These are phyloP conservation scores for Nemania serpens DNA, from an alignment of 2,329 filamentous ascomycete genomes.

Conservation along the genomic window DNA sequence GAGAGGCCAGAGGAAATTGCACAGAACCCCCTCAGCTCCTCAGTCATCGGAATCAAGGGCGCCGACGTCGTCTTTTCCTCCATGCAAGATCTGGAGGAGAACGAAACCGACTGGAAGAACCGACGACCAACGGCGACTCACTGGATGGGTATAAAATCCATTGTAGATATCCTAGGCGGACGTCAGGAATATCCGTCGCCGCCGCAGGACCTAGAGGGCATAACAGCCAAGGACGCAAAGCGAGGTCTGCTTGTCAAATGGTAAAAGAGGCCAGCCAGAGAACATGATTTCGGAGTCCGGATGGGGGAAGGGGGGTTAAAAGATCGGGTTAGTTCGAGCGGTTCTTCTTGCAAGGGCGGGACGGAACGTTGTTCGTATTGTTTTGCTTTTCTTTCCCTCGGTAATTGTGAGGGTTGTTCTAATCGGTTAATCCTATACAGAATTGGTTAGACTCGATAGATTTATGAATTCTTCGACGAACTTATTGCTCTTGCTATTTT, in stretches of 20 bases:
- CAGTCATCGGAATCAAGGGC: conserved; percentile 91
- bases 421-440: conserved; percentile 7
- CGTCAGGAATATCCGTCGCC: conserved; percentile 60
- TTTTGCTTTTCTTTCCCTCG: not conserved
- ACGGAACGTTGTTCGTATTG: not conserved
- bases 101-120: conserved; percentile 92
- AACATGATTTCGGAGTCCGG: conserved; percentile 19
- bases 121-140: conserved; percentile 81
- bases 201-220: conserved; percentile 54
- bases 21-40: conserved; percentile 71
- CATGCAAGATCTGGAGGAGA: conserved; percentile 79
- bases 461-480: not conserved
- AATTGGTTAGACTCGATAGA: conserved; percentile 5
- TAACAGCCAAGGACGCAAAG: conserved; percentile 65
- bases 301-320: not conserved
- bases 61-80: conserved; percentile 86
- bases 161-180: conserved; percentile 84
- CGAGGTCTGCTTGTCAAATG: conserved; percentile 49
- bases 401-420: not conserved
- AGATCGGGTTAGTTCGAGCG: not conserved
- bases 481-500: no score
- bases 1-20: conserved; percentile 65
- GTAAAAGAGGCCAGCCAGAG: not conserved
- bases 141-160: conserved; percentile 80
- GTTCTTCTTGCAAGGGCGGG: conserved; percentile 6